Percentiles rank a stretch among this genome's conserved stretches.
These are phyloP conservation scores for Larix sibirica DNA, from an alignment of 83 land plant species.

Conservation along the genomic window DNA sequence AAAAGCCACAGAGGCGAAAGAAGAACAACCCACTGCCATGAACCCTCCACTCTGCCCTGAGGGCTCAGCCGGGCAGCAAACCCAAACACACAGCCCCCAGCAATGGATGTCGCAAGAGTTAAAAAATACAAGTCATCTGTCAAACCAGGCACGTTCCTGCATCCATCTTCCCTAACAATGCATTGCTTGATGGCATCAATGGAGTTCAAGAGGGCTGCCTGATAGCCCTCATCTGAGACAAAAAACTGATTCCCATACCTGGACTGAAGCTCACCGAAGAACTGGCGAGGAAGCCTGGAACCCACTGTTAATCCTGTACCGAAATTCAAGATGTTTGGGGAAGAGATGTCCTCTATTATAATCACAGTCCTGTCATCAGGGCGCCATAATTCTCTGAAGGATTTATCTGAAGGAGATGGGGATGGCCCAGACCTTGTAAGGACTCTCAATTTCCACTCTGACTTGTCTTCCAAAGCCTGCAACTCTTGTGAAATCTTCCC, in stretches of 20 bases:
- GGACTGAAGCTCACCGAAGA: conserved; percentile 33
- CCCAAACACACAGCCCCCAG: conserved; percentile 35
- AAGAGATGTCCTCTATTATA: conserved; percentile 23
- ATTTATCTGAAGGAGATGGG: conserved; percentile 8
- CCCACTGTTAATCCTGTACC: conserved; percentile 15
- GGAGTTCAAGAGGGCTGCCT: conserved; percentile 16
- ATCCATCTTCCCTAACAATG: conserved; percentile 16
- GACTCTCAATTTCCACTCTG: conserved; percentile 25
- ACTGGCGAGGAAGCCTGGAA: conserved; percentile 27
- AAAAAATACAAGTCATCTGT: conserved; percentile 28
- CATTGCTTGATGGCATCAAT: conserved; percentile 24
- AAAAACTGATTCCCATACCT: conserved; percentile 38
- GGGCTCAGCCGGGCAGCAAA: conserved; percentile 30
- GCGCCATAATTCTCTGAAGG: conserved; percentile 24
- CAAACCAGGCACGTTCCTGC: conserved; percentile 28
- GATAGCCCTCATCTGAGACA: conserved; percentile 29
- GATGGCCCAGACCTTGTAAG: conserved; percentile 20
- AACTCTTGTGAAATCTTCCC: conserved; percentile 6
- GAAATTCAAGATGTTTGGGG: conserved; percentile 33
- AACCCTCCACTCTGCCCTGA: conserved; percentile 18
- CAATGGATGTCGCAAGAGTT: conserved; percentile 30
- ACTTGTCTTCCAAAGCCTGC: conserved; percentile 16
- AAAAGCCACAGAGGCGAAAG: conserved; percentile 33
- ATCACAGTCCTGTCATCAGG: conserved; percentile 34
- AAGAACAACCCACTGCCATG: conserved; percentile 32